These are phyloP conservation scores for Phytophthora idaei DNA, from an alignment of 352 stramenopile species.

Conservation along the genomic window DNA sequence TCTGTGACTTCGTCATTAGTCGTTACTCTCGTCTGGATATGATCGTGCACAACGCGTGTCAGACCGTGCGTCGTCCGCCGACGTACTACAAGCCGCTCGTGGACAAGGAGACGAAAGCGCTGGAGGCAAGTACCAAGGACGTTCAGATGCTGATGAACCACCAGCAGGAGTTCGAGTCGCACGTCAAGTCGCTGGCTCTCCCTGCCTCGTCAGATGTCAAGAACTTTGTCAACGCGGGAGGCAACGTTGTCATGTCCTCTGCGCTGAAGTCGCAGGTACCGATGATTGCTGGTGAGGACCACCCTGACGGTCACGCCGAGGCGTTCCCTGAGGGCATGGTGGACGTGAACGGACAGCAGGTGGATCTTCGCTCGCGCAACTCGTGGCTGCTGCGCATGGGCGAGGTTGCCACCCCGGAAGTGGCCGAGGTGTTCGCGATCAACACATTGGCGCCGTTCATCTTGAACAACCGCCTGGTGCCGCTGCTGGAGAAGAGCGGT, in stretches of 20 bases:
- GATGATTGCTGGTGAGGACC: conserved; percentile 74
- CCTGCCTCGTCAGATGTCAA: conserved; percentile 35
- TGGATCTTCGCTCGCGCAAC: conserved; percentile 95
- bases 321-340: conserved; percentile 79
- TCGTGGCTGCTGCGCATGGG: conserved; percentile 96
- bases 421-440: conserved; percentile 91
- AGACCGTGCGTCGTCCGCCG: conserved; percentile 94
- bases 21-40: conserved; percentile 94
- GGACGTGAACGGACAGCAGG: conserved; percentile 96
- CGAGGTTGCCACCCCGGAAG: conserved; percentile 88
- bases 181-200: conserved; percentile 67
- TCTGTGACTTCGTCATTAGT: conserved; percentile 87
- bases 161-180: conserved; percentile 76
- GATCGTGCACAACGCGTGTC: conserved; percentile 98
- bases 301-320: conserved; percentile 58
- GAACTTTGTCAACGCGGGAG: conserved; percentile 15
- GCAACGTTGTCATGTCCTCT: conserved; percentile 64
- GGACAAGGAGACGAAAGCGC: conserved; percentile 78
- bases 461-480: conserved; percentile 94
- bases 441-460: conserved; percentile 98
- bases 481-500: conserved; percentile 80
- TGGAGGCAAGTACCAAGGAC: conserved; percentile 55
- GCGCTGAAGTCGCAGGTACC: conserved; percentile 86
- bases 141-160: conserved; percentile 80
- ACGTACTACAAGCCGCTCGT: conserved; percentile 94